Percentiles rank a stretch among this genome's conserved stretches.
These are phyloP conservation scores for Chalciporus sphaerocephalus DNA, from an alignment of 768 basidiomycete genomes.

Conservation along the genomic window DNA sequence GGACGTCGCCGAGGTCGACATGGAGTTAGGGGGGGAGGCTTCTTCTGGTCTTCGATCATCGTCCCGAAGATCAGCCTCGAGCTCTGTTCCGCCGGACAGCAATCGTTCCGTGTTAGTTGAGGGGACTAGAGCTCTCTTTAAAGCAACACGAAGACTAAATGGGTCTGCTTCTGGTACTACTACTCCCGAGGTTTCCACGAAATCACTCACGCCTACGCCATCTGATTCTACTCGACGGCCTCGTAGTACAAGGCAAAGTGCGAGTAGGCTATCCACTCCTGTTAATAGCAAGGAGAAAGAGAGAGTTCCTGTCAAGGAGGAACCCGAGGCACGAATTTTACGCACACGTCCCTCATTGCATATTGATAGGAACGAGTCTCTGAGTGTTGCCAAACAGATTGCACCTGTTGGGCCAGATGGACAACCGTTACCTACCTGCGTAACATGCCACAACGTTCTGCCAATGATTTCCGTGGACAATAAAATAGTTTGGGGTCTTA, in stretches of 20 bases:
- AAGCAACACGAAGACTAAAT: constrained; percentile 53
- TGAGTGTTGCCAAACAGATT: constrained; percentile 39
- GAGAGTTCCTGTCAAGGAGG: constrained; percentile 43
- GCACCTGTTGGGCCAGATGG: constrained; percentile 59
- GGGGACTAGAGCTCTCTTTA: constrained; percentile 36
- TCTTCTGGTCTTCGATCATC: constrained; percentile 19
- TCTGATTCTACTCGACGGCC: constrained; percentile 24
- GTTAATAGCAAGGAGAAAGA: constrained; percentile 37
- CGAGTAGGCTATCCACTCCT: constrained; percentile 32
- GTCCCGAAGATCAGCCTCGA: constrained; percentile 26
- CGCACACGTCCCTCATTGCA: constrained; percentile 44
- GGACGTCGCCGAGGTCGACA: constrained; percentile 49
- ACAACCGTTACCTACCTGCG: constrained; percentile 63
- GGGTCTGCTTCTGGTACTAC: constrained; percentile 30
- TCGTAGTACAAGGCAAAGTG: constrained; percentile 27
- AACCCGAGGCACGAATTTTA: constrained; percentile 45
- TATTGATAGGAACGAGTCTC: constrained; percentile 33
- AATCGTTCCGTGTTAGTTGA: constrained; percentile 27
- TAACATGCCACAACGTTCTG: constrained; percentile 65
- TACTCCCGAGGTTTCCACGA: constrained; percentile 46
- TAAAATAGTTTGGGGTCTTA: constrained; percentile 70
- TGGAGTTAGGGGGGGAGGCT: constrained; percentile 40
- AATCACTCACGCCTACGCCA: constrained; percentile 36
- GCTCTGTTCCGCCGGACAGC: constrained; percentile 25
- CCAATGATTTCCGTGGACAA: constrained; percentile 75